Conservation (phyloP, 352 stramenopile species). For the Phytophthora vignae region DNA sequence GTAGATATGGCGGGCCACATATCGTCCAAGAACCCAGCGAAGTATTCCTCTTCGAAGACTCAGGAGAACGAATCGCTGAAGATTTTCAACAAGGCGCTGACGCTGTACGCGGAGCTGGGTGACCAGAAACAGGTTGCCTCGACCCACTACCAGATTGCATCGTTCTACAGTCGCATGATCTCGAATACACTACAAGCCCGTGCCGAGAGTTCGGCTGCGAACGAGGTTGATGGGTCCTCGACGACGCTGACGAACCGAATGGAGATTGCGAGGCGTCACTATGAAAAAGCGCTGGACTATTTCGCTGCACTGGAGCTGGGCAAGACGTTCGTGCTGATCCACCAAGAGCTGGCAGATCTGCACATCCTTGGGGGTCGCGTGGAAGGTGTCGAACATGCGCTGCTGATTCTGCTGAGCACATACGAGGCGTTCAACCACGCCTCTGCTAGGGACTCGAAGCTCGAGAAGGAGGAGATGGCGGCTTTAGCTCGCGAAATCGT, state of each 20-base stretch:
- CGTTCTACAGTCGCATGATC: constrained; percentile 76
- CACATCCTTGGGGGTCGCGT: constrained; percentile 70
- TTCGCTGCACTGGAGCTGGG: constrained; percentile 76
- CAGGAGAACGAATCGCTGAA: constrained; percentile 59
- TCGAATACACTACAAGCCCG: constrained; percentile 44
- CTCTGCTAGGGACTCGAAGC: constrained; percentile 16
- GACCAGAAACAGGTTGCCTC: constrained; percentile 79
- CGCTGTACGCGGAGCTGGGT: constrained; percentile 75
- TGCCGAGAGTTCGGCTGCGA: constrained; percentile 7
- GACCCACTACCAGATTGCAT: constrained; percentile 89
- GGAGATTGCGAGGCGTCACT: constrained; percentile 85
- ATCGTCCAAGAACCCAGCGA: constrained; percentile 5
- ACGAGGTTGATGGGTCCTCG: constrained; percentile 19
- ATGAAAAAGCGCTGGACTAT: constrained; percentile 85
- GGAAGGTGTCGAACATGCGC: constrained; percentile 81
- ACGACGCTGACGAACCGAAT: constrained; percentile 68
- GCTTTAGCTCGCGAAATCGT: constrained; percentile 54
- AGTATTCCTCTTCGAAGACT: constrained; percentile 30
- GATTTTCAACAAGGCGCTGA: constrained; percentile 78
- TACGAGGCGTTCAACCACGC: constrained; percentile 67
- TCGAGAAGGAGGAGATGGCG: constrained; percentile 44
- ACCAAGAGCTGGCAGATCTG: constrained; percentile 81
- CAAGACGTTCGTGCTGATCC: constrained; percentile 85
- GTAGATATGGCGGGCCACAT: constrained; percentile 60
- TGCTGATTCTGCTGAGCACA: constrained; percentile 81